Percentiles rank a stretch among this genome's conserved stretches.
Conservation (phyloP, 2,329 filamentous ascomycete species). For the Aspergillus sp. region DNA sequence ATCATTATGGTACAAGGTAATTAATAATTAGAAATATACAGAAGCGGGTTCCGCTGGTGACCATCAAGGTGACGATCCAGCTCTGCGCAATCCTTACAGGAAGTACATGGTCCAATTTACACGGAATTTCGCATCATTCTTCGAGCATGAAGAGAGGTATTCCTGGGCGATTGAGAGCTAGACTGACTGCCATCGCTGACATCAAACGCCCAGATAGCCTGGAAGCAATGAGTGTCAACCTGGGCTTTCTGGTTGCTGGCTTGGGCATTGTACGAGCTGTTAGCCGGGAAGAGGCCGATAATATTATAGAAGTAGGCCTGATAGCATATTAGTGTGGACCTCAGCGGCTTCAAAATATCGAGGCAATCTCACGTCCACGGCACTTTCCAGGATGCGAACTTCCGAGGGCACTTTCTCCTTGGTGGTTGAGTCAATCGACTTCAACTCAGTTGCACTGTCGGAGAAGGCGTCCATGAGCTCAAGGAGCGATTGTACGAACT, state of each 20-base stretch:
- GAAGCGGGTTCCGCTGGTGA: too few species aligned
- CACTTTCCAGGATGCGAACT: slow-evolving; percentile 2
- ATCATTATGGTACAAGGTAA: too few species aligned
- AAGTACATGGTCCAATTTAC: too few species aligned
- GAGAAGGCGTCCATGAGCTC: slow-evolving; percentile 8
- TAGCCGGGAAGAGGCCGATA: slow-evolving; percentile 4
- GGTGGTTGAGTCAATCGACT: neutral
- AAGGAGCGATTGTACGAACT: slow-evolving; percentile 10
- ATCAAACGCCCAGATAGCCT: slow-evolving; percentile 9
- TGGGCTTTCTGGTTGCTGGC: slow-evolving; percentile 7
- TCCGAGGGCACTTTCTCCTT: neutral
- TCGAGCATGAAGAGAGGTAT: too few species aligned
- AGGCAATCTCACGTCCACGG: neutral
- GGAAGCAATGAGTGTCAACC: slow-evolving; percentile 4
- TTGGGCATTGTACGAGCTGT: slow-evolving; percentile 8
- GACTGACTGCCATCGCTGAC: neutral
- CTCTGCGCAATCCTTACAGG: too few species aligned
- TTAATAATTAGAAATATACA: too few species aligned
- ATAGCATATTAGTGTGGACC: neutral
- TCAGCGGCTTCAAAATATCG: neutral
- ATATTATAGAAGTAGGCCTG: slow-evolving; percentile 8
- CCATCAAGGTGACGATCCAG: too few species aligned
- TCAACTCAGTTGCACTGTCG: neutral
- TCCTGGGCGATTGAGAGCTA: too few species aligned
- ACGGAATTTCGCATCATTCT: too few species aligned